Conservation (phyloP, 2,329 filamentous ascomycete species). For the Fonsecaea pedrosoi region DNA sequence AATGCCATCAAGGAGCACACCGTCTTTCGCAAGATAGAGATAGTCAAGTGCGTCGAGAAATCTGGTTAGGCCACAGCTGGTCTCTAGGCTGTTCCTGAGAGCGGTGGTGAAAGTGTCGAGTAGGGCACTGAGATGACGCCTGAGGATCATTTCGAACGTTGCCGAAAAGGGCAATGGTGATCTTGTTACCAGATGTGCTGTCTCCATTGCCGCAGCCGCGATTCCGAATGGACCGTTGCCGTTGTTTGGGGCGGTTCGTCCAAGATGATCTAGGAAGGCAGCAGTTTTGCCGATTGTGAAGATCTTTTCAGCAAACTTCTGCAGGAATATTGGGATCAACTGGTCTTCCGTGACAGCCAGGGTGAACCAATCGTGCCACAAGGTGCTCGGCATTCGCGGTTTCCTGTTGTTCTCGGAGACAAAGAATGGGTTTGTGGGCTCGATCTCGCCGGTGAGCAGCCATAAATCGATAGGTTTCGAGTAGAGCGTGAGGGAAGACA, state of each 20-base stretch:
- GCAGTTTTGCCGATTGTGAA: constrained; percentile 35
- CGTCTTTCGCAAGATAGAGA: constrained; percentile 79
- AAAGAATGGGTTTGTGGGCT: constrained; percentile 23
- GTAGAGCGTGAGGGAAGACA: constrained; percentile 26
- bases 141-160: constrained; percentile 73
- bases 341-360: constrained; percentile 16
- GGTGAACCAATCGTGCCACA: constrained; percentile 37
- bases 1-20: constrained; percentile 70
- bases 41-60: constrained; percentile 71
- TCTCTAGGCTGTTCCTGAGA: constrained; percentile 68
- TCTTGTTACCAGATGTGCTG: constrained; percentile 14
- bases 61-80: constrained; percentile 69
- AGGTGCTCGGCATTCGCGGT: constrained; percentile 17
- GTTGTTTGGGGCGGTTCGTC: constrained; percentile 2
- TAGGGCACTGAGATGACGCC: constrained; percentile 74
- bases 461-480: constrained; percentile 30
- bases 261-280: constrained; percentile 29
- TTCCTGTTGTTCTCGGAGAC: constrained; percentile 18
- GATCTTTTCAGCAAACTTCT: constrained; percentile 20
- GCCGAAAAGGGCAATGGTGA: constrained; percentile 60
- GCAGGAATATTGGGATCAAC: constrained; percentile 28
- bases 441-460: constrained; percentile 27
- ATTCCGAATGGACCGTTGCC: constrained; percentile 11
- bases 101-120: constrained; percentile 60
- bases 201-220: constrained; percentile 15